phyloP scores from a whole-genome alignment of 768 basidiomycete species.

The Leccinellum rugosiceps region DNA sequence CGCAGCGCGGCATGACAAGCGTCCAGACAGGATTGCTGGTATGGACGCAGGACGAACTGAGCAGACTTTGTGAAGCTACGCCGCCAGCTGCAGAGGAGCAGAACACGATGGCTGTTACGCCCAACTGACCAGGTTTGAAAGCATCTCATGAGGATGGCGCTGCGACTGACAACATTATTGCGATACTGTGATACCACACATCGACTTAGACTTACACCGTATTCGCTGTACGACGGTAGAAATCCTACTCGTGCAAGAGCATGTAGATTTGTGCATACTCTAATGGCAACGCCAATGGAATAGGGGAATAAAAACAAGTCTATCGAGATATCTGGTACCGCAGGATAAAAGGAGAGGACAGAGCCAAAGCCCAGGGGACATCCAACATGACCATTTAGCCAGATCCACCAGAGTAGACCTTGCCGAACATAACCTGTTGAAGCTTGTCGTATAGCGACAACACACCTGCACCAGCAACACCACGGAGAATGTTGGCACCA shows the following conservation, averaged over 20 bases:
- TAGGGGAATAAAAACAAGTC: slow-evolving; percentile 34
- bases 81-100: background rate
- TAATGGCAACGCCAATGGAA: slow-evolving; percentile 17
- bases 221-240: slow-evolving; percentile 16
- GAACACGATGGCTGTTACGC: background rate
- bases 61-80: slow-evolving; percentile 8
- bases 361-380: slow-evolving; percentile 29
- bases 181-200: background rate
- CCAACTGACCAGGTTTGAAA: background rate
- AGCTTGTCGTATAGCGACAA: slow-evolving; percentile 99
- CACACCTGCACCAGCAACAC: slow-evolving; percentile 99
- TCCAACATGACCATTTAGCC: slow-evolving; percentile 19
- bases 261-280: slow-evolving; percentile 23
- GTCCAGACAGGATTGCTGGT: slow-evolving; percentile 78
- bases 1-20: slow-evolving; percentile 72
- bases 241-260: slow-evolving; percentile 23
- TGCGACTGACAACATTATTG: background rate
- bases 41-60: slow-evolving; percentile 62
- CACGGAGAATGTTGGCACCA: slow-evolving; percentile 94
- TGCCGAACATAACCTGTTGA: slow-evolving; percentile 94
- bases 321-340: slow-evolving; percentile 27
- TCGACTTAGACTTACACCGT: slow-evolving; percentile 1
- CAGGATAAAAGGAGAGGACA: slow-evolving; percentile 28
- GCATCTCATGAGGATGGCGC: slow-evolving; percentile 12
- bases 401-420: slow-evolving; percentile 95